These are phyloP conservation scores for Nigrospora osmanthi DNA, from an alignment of 2,329 filamentous ascomycete genomes.

Conservation along the genomic window DNA sequence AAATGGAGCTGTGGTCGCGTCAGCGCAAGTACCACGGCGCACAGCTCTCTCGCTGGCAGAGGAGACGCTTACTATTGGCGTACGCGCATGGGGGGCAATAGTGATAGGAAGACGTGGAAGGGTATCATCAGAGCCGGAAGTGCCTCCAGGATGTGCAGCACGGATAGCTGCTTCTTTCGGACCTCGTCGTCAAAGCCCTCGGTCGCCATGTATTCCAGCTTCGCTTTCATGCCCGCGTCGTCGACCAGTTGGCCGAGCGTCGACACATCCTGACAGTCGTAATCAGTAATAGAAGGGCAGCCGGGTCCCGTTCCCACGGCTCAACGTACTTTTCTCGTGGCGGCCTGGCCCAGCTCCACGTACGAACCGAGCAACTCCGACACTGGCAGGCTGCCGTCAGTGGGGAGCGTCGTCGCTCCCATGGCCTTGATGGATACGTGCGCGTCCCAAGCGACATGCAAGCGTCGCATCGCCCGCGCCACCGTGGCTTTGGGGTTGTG, in stretches of 20 bases:
- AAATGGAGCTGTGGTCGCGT: conserved; percentile 57
- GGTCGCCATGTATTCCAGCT: conserved; percentile 39
- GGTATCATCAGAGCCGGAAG: conserved; percentile 53
- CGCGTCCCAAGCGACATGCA: conserved; percentile 62
- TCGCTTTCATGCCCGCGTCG: conserved; percentile 16
- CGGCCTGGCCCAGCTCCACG: conserved; percentile 65
- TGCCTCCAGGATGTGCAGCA: conserved; percentile 63
- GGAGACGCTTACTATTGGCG: conserved; percentile 57
- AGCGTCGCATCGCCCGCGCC: conserved; percentile 54
- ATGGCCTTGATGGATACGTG: conserved; percentile 52
- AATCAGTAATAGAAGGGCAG: conserved; percentile 6
- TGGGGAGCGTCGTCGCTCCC: conserved; percentile 45
- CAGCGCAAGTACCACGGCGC: too few relatives aligned
- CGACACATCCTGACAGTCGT: conserved; percentile 28
- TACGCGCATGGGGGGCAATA: conserved; percentile 70
- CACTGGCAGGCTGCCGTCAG: conserved; percentile 48
- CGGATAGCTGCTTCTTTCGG: conserved; percentile 48
- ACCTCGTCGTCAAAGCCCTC: conserved; percentile 40
- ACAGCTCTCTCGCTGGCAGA: conserved; percentile 18
- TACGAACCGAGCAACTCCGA: conserved; percentile 60
- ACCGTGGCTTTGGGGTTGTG: conserved; percentile 59
- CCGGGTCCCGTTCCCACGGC: not conserved
- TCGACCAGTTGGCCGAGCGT: conserved; percentile 19
- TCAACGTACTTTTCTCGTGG: conserved; percentile 55
- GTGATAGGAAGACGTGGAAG: conserved; percentile 58